Percentiles rank a stretch among this genome's conserved stretches.
phyloP scores from a whole-genome alignment of 2,329 filamentous ascomycete genomes.

The Fusarium nelsonii region DNA sequence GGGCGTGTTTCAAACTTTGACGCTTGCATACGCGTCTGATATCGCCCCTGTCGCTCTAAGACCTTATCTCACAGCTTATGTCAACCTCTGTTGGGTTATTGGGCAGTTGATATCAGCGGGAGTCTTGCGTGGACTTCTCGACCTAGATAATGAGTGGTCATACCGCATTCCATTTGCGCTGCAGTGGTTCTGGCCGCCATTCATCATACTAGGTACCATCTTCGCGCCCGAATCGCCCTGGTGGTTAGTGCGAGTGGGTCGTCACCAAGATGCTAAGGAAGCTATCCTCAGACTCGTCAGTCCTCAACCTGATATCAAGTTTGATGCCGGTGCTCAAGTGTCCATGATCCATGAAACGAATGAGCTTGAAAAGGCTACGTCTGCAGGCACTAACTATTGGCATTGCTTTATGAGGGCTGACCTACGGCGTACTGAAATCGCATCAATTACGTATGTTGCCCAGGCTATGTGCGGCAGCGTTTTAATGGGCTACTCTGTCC shows the following conservation, averaged over 20 bases:
- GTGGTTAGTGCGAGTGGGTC: slow-evolving; percentile 57
- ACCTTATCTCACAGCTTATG: slow-evolving; percentile 62
- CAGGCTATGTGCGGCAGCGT: slow-evolving; percentile 56
- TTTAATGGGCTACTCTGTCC: slow-evolving; percentile 70
- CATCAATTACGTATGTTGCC: slow-evolving; percentile 58
- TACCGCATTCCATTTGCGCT: slow-evolving; percentile 63
- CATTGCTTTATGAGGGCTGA: slow-evolving; percentile 63
- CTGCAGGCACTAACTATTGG: slow-evolving; percentile 57
- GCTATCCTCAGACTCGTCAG: slow-evolving; percentile 45
- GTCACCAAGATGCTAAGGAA: slow-evolving; percentile 34
- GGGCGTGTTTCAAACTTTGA: slow-evolving; percentile 65
- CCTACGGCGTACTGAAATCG: slow-evolving; percentile 60
- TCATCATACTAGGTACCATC: slow-evolving; percentile 56
- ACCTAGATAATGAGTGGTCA: slow-evolving; percentile 57
- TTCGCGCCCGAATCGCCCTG: slow-evolving; percentile 64
- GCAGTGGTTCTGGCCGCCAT: slow-evolving; percentile 63
- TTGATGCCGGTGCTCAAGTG: slow-evolving; percentile 43
- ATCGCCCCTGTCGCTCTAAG: slow-evolving; percentile 71
- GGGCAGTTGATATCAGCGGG: slow-evolving; percentile 61
- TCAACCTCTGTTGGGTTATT: slow-evolving; percentile 64
- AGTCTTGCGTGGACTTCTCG: slow-evolving; percentile 57
- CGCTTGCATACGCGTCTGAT: slow-evolving; percentile 73
- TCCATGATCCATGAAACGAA: slow-evolving; percentile 54
- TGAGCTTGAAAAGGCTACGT: slow-evolving; percentile 57
- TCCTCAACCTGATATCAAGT: slow-evolving; percentile 30